A percentile compares a stretch with the other conserved stretches of the same genome.
Evolutionary conservation across 129 eudicot genomes (phyloP).

Genomic region (Flaveria bidentis): DNA sequence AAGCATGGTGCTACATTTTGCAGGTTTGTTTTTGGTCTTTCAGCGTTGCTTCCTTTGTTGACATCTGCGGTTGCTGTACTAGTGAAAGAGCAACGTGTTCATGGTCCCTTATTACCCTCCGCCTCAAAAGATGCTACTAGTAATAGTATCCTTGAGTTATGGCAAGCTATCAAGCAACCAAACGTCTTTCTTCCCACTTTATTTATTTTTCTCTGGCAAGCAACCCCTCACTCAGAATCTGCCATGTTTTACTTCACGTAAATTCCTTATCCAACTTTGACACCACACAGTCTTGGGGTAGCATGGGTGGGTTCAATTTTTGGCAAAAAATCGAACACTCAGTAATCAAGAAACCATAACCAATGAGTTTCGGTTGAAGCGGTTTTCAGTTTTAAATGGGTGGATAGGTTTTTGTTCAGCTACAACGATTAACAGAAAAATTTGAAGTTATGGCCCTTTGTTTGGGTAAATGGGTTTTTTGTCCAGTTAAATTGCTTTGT

Average conservation of each 20-base stretch:
- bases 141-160: slow-evolving; percentile 52
- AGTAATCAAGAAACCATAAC: neutral
- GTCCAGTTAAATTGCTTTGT: no score
- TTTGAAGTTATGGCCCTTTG: neutral
- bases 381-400: neutral
- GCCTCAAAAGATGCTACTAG: slow-evolving; percentile 38
- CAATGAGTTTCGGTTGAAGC: neutral
- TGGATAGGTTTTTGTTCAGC: neutral
- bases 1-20: slow-evolving; percentile 20
- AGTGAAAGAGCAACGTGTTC: slow-evolving; percentile 76
- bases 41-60: slow-evolving; percentile 86
- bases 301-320: neutral
- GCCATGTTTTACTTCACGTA: slow-evolving; percentile 99
- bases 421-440: neutral
- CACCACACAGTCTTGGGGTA: neutral
- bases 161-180: slow-evolving; percentile 82
- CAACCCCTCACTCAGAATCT: slow-evolving; percentile 96
- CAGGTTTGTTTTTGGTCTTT: slow-evolving; percentile 96
- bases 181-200: slow-evolving; percentile 85
- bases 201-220: slow-evolving; percentile 96
- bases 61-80: slow-evolving; percentile 95
- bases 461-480: neutral
- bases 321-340: neutral
- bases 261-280: slow-evolving; percentile 16
- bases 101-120: slow-evolving; percentile 53